Evolutionary conservation across 2,329 filamentous ascomycete species (phyloP), one percentile per base, ranked within the genome.

Genomic region (Berkeleyomyces rouxiae): DNA sequence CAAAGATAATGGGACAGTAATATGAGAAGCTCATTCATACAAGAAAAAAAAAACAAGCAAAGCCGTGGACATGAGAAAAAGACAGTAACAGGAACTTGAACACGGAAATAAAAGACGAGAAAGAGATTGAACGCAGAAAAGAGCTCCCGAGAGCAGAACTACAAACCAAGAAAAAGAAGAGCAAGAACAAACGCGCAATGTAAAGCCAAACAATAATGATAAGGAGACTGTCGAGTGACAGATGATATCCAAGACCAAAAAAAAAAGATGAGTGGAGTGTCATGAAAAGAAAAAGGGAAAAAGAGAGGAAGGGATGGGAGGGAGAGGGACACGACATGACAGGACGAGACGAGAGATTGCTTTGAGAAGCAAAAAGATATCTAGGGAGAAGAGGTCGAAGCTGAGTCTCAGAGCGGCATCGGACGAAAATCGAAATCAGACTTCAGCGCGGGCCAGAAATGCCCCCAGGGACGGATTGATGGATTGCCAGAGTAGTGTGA

Each of bases 281-380:
- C 42, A 43, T 43, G 39, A 58, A 58, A 3, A 42, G 80, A 79
- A 62, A 79, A 76, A 47, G 82, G 76, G 66, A 74, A 77, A 36
- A 80, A 79, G 65, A 80, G 33, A 33, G 33, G 80, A 79, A 62
- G 79, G 77, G 46, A 82, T 76, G 66, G 74, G 77, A 31, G 80
- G 79, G 65, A 80, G 80, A 79, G 82, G 63, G 40, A 31, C 23
- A 23, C 1, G 40, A 31, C 23, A 23, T 1, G 23, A 23, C 23
- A 23, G 2, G 23, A 23, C 23, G 23, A 23, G 23, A 23, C 23
- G 23, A 23, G 23, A 23, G 23, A 23, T 23, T 23, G 23, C 23
- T 23, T 2, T 1, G 23, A 23, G 23, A 23, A 23, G 23, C 23
- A 23, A 23, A 23, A 23, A 23, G 23, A 23, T 23, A 23, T 23